Evolutionary conservation across 2,329 filamentous ascomycete species (phyloP).

Genomic region (Stenocarpella maydis): DNA sequence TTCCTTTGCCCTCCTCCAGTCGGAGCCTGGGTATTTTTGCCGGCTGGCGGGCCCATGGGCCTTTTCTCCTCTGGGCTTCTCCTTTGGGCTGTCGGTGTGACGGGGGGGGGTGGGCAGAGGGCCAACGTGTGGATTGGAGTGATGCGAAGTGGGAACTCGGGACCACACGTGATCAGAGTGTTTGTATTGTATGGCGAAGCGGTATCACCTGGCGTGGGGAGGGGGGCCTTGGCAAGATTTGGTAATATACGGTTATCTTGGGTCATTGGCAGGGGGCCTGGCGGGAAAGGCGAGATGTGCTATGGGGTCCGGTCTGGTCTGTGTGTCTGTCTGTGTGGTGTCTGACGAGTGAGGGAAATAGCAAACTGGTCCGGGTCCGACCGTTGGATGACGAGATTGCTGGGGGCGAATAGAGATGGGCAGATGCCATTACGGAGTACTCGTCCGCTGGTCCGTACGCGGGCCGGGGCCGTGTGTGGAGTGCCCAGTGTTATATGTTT

Average conservation of each 20-base stretch:
- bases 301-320: slow-evolving; percentile 3
- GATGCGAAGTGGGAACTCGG: neutral
- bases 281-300: neutral
- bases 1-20: neutral
- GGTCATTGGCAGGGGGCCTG: neutral
- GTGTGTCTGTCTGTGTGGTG: neutral
- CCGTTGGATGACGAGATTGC: neutral
- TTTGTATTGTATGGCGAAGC: neutral
- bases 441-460: slow-evolving; percentile 10
- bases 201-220: neutral
- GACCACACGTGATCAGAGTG: neutral
- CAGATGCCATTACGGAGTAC: too few relatives aligned
- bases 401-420: neutral
- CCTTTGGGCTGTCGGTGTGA: neutral
- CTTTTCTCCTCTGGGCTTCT: neutral
- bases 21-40: neutral
- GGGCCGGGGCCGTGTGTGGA: neutral
- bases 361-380: neutral
- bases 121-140: neutral
- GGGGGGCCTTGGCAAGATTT: neutral
- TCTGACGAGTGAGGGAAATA: neutral
- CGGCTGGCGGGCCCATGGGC: too few relatives aligned
- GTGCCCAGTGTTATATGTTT: slow-evolving; percentile 7
- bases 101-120: too few relatives aligned
- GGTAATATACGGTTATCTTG: slow-evolving; percentile 19